These are phyloP conservation scores for Epichloe gansuensis DNA, from an alignment of 2,329 filamentous ascomycete genomes.

Conservation along the genomic window DNA sequence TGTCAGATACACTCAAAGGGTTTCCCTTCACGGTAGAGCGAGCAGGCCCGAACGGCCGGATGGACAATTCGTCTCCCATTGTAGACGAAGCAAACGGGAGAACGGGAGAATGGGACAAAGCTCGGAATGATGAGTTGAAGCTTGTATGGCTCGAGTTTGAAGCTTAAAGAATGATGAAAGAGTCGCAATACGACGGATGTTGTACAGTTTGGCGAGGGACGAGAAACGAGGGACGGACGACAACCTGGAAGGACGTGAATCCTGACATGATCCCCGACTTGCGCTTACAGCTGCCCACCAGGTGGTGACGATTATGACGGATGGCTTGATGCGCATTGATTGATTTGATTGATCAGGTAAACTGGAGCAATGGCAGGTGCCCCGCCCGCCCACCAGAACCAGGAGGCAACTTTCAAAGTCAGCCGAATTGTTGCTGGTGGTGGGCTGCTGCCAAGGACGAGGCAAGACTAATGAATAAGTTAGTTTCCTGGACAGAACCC, in stretches of 20 bases:
- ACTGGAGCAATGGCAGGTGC: not conserved
- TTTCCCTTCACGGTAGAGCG: constrained; percentile 49
- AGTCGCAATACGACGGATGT: not conserved
- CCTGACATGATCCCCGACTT: not conserved
- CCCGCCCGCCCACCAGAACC: not conserved
- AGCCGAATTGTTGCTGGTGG: no score
- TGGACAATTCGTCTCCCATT: constrained; percentile 37
- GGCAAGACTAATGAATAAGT: no score
- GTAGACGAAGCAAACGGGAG: not conserved
- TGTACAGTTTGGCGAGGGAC: not conserved
- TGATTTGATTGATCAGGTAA: not conserved
- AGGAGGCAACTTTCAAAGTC: not conserved
- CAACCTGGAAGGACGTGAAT: not conserved
- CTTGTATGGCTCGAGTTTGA: not conserved
- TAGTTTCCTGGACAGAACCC: no score
- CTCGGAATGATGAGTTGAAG: not conserved
- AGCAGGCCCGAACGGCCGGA: constrained; percentile 52
- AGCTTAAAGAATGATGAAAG: not conserved
- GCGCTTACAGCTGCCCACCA: not conserved
- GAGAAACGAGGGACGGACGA: not conserved
- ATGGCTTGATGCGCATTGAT: not conserved
- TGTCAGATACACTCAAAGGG: constrained; percentile 52
- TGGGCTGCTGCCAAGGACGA: no score
- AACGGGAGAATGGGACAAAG: not conserved
- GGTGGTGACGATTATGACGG: not conserved